A percentile compares a stretch with the other conserved stretches of the same genome.
Evolutionary conservation across 2,329 filamentous ascomycete genomes (phyloP).

Genomic region (Sclerotinia sclerotiorum): DNA sequence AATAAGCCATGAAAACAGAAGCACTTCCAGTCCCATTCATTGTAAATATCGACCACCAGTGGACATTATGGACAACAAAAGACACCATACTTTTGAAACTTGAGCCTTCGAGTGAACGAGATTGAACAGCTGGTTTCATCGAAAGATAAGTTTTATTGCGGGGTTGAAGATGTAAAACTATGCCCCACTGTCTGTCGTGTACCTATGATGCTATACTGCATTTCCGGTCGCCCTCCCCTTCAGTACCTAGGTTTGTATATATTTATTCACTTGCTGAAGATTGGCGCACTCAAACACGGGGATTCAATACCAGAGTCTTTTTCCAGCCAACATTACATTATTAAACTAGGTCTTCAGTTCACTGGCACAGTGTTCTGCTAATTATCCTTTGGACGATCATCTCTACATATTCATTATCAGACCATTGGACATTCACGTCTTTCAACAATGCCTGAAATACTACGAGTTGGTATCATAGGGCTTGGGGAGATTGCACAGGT

Average conservation of each 20-base stretch:
- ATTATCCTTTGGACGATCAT: not conserved
- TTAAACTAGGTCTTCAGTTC: not conserved
- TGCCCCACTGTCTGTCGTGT: conserved; percentile 2
- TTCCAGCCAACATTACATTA: not conserved
- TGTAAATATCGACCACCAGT: too few species aligned
- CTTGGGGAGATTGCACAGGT: conserved; percentile 51
- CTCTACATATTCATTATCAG: not conserved
- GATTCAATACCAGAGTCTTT: not conserved
- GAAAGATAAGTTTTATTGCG: not conserved
- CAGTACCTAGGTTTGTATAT: not conserved
- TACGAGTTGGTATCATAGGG: conserved; percentile 39
- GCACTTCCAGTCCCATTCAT: not conserved
- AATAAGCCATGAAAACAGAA: not conserved
- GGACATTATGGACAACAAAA: not conserved
- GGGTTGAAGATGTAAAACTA: not conserved
- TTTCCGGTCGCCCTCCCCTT: not conserved
- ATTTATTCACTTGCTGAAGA: not conserved
- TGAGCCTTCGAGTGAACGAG: not conserved
- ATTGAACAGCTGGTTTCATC: not conserved
- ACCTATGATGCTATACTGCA: conserved; percentile 9
- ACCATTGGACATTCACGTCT: conserved; percentile 1
- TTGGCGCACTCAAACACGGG: not conserved
- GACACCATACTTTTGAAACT: not conserved
- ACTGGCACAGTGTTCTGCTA: not conserved
- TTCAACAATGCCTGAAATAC: conserved; percentile 10